A percentile compares a stretch with the other conserved stretches of the same genome.
phyloP scores from a whole-genome alignment of 768 basidiomycete genomes.

The Pulveroboletus sp. region DNA sequence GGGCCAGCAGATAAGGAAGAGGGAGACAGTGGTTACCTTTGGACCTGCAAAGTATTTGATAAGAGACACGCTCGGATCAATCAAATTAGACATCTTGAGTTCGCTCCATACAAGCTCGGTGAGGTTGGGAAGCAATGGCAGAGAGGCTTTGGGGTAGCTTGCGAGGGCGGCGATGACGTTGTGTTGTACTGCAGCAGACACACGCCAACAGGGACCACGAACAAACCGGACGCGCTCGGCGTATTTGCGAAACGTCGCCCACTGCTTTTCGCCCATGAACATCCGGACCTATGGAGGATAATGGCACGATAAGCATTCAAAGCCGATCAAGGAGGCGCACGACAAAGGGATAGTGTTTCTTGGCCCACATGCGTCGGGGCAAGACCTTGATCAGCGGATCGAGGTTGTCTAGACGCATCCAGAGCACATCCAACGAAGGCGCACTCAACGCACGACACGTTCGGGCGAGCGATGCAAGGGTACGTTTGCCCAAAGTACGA shows the following conservation, averaged over 20 bases:
- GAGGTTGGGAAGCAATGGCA: conserved; percentile 26
- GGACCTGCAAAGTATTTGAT: conserved; percentile 24
- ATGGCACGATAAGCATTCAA: background rate
- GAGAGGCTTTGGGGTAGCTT: conserved; percentile 6
- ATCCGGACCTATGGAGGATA: conserved; percentile 12
- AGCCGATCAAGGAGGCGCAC: conserved; percentile 9
- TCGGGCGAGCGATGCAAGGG: conserved; percentile 25
- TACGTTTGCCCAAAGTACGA: conserved; percentile 14
- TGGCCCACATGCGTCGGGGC: conserved; percentile 24
- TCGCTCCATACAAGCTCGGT: conserved; percentile 22
- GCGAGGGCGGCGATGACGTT: conserved; percentile 17
- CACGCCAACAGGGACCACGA: conserved; percentile 20
- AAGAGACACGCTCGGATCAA: conserved; percentile 22
- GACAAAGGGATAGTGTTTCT: conserved; percentile 17
- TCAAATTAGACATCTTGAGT: conserved; percentile 20
- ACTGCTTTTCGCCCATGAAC: conserved; percentile 26
- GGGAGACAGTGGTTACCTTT: conserved; percentile 14
- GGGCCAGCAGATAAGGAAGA: conserved; percentile 24
- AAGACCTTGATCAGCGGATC: conserved; percentile 25
- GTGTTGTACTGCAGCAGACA: conserved; percentile 13
- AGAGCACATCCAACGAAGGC: conserved; percentile 25
- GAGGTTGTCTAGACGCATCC: conserved; percentile 26
- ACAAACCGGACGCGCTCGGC: conserved; percentile 21
- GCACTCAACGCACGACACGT: conserved; percentile 22
- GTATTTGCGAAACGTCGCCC: conserved; percentile 23